Conservation (phyloP, 2,329 filamentous ascomycete species). For the Epichloe glyceriae region DNA sequence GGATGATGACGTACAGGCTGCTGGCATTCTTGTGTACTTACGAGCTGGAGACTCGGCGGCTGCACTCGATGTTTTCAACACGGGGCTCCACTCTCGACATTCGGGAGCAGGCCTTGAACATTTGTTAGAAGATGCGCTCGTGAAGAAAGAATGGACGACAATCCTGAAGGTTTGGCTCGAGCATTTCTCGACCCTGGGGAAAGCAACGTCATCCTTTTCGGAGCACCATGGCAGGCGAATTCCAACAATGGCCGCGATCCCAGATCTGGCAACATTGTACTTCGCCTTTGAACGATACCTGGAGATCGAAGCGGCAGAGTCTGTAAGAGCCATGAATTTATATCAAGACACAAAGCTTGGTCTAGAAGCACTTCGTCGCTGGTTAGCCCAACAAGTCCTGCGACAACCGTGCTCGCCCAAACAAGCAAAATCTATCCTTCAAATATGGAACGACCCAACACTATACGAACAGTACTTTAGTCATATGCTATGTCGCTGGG, state of each 20-base stretch:
- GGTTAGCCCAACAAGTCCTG: constrained; percentile 20
- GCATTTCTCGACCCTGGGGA: constrained; percentile 14
- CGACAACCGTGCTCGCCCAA: constrained; percentile 20
- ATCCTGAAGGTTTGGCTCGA: constrained; percentile 25
- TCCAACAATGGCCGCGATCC: constrained; percentile 13
- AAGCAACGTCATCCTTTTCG: background rate
- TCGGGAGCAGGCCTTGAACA: constrained; percentile 28
- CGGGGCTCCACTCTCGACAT: constrained; percentile 22
- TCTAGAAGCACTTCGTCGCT: constrained; percentile 16
- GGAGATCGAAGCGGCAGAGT: constrained; percentile 13
- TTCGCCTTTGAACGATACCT: constrained; percentile 22
- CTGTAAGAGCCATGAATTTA: constrained; percentile 13
- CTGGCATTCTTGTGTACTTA: constrained; percentile 29
- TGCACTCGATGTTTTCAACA: constrained; percentile 28
- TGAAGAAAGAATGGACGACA: constrained; percentile 21
- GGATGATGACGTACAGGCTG: constrained; percentile 26
- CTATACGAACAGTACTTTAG: constrained; percentile 33
- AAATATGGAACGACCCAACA: constrained; percentile 22
- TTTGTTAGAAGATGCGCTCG: constrained; percentile 29
- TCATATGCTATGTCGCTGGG: constrained; percentile 18
- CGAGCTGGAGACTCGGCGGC: constrained; percentile 23
- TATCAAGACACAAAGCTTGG: constrained; percentile 11
- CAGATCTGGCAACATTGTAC: constrained; percentile 18
- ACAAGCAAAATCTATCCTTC: constrained; percentile 26
- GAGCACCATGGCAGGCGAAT: background rate